Evolutionary conservation across 306 rosid species (phyloP), one percentile per base, ranked within the genome.

Genomic region (Citrullus amarus): DNA sequence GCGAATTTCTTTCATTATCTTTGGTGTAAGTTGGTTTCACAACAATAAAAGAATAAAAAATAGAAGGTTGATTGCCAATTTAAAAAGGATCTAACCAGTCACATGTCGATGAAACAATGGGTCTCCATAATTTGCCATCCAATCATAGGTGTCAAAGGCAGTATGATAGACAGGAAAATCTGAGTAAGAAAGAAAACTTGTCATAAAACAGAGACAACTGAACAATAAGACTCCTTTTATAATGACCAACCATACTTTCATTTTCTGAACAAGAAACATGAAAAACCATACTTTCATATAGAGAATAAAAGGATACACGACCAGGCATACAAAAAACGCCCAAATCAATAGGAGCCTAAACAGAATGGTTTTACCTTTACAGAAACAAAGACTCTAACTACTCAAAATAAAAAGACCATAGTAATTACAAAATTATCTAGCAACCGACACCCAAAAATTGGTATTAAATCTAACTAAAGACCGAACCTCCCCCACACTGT

Each of bases 101-200:
- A 87, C 93, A 81, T 94, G 98, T 25, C 95, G 97, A 60, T 82
- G 91, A 87, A 94, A 94, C 79, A 84, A 88, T 78, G 98, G 98
- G 83, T 94, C 98, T 82, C 95, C 98, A 80, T 89, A 81, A 53
- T 83, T 84, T 74, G 75, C 86, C 98, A 94, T 94, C 98, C 98
- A 94, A 76, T 88, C 86, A 82, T 88, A 94, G 44, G 96, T 87
- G 82, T 94, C 98, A 18, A 88, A 94, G 68, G 96, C 96, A 60
- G 97, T 94, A 86, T 94, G 98, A 77, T 94, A 94, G 65, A 90
- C 96, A 16, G 98, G 96, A 88, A 94, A 92, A 86, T 92, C 98
- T 94, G 84, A 50, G 66, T 67, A 15, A 38, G 28, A 80, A 39
- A 12, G 34, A 63, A 80, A 36, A 78, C 46, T 58, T 32, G 82